Evolutionary conservation across 202 grass and related monocot genomes (phyloP).

Genomic region (Miscanthus sacchariflorus): DNA sequence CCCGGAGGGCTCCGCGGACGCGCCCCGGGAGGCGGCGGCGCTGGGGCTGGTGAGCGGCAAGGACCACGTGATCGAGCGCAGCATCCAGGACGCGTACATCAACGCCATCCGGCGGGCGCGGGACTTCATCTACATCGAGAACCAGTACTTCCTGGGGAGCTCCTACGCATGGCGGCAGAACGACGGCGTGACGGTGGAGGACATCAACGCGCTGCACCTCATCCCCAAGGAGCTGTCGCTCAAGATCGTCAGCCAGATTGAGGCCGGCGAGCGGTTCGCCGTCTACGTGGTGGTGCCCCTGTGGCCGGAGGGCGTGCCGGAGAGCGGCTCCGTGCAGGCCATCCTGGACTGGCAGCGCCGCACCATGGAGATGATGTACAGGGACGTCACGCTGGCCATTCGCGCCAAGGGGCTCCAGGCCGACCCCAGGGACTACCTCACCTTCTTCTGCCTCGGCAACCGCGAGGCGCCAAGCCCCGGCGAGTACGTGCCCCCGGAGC

Average conservation of each 20-base stretch:
- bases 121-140: constrained; percentile 95
- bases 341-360: constrained; percentile 87
- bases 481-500: constrained; percentile 62
- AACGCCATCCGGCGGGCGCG: constrained; percentile 80
- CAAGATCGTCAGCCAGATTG: constrained; percentile 79
- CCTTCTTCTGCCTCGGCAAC: constrained; percentile 95
- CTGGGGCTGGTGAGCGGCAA: constrained; percentile 71
- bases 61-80: constrained; percentile 78
- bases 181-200: constrained; percentile 56
- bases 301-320: constrained; percentile 93
- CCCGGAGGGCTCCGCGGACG: constrained; percentile 16
- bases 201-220: constrained; percentile 74
- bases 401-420: constrained; percentile 53
- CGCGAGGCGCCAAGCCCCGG: constrained; percentile 45
- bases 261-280: constrained; percentile 67
- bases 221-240: constrained; percentile 84
- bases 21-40: constrained; percentile 32
- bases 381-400: constrained; percentile 60
- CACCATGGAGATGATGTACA: constrained; percentile 97
- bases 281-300: constrained; percentile 85
- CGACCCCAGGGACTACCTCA: constrained; percentile 74
- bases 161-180: constrained; percentile 62
- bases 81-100: constrained; percentile 94
- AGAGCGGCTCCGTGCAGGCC: constrained; percentile 86
- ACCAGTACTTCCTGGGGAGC: constrained; percentile 95